Evolutionary conservation across 2,329 filamentous ascomycete species (phyloP), one percentile per base, ranked within the genome.

Genomic region (Talaromyces amestolkiae): DNA sequence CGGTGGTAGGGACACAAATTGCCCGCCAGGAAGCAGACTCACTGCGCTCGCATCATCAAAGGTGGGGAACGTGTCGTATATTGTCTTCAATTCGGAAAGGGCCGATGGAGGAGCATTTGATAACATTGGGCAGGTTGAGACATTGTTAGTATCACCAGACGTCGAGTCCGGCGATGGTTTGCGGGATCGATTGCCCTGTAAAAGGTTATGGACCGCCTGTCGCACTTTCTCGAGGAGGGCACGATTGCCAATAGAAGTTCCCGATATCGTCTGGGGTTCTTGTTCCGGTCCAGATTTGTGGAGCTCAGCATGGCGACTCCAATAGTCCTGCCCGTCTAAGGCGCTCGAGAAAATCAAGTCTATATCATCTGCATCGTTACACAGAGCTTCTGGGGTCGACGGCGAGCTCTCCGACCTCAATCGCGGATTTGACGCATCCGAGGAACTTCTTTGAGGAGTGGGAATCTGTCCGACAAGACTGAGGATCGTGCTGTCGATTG

Each of bases 331-430:
- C 3, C 49, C 49, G 49, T 54, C 49, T 54, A 54, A 17, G 24
- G 49, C 49, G 22, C 49, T 54, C 2, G 49, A 54, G 31, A 54
- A 54, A 54, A 54, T 54, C 49, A 54, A 33, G 24, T 54, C 49
- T n/a, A 54, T 54, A 54, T 54, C 49, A 54, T 54, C 49, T 54
- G 31, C 49, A 54, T 54, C 49, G 9, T 54, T 54, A 54, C 49
- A 54, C 31, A 33, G 17, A 19, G 41, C n/a, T 19, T 45, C 41
- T n/a, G 41, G 41, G 9, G 41, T 45, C 8, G 41, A 19, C 8
- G 41, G 10, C 3, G 41, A 45, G 41, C n/a, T 45, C 41, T 45
- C 41, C n/a, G n/a, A 45, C 9, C 8, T 7, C 8, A 45, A 19
- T 22, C n/a, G 41, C n/a, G 49, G 9, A 24, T 54, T 54, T 54